These are phyloP conservation scores for Crucihimalaya himalaica DNA, from an alignment of 345 rosid species.

Conservation along the genomic window DNA sequence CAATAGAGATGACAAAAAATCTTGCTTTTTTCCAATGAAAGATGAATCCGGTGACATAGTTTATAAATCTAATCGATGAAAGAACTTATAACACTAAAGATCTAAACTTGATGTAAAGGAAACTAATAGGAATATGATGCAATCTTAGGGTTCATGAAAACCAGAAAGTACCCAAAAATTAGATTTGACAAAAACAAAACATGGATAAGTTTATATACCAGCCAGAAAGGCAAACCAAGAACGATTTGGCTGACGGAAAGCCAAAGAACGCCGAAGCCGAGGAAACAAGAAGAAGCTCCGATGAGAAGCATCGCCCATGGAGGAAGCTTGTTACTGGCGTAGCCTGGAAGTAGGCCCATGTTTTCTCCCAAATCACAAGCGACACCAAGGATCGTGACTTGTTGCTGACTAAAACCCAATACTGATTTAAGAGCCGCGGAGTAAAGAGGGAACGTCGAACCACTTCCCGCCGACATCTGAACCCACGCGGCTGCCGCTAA, in stretches of 20 bases:
- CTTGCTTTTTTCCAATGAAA: too few relatives aligned
- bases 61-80: neutral
- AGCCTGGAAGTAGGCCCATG: slow-evolving; percentile 80
- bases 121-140: neutral
- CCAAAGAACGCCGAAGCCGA: slow-evolving; percentile 93
- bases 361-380: slow-evolving; percentile 94
- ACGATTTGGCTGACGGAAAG: slow-evolving; percentile 70
- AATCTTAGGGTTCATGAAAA: neutral
- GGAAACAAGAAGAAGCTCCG: slow-evolving; percentile 68
- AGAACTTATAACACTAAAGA: neutral
- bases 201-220: too few relatives aligned
- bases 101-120: neutral
- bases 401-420: slow-evolving; percentile 77
- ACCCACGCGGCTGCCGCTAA: slow-evolving; percentile 95
- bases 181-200: too few relatives aligned
- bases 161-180: too few relatives aligned
- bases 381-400: slow-evolving; percentile 82
- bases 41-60: neutral
- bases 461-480: slow-evolving; percentile 66
- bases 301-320: slow-evolving; percentile 80
- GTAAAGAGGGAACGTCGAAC: slow-evolving; percentile 78
- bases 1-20: neutral
- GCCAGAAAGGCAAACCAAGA: slow-evolving; percentile 71
- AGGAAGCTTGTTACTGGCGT: slow-evolving; percentile 87
- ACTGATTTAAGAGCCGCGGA: slow-evolving; percentile 76